Evolutionary conservation across 768 basidiomycete genomes (phyloP), one percentile per base, ranked within the genome.

Genomic region (Cystobasidium tubakii): DNA sequence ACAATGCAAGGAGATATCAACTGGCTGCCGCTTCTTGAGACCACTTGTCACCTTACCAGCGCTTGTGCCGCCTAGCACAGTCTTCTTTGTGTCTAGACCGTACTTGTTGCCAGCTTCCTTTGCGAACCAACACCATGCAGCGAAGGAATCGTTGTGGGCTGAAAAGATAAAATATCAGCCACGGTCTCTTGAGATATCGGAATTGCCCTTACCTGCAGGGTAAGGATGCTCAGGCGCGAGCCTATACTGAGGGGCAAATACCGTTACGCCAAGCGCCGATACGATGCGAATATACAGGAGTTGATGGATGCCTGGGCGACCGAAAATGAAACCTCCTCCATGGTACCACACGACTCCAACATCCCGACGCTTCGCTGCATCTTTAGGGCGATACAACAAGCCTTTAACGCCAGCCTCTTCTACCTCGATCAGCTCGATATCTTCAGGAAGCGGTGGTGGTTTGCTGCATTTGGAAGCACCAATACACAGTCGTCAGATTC

Each of bases 121-220:
- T 9, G 29, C 29, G 29, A 60, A 60, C 57, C 57, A 60, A 6
- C 13, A 12, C 57, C 57, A 60, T 27, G 57, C 57, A 27, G 4
- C 57, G 33, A 60, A 60, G 13, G 57, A 9, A 31, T 60, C 57
- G 29, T 60, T 21, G 29, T 60, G 57, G 13, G 57, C 57, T 60
- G 29, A 25, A 12, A 15, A 60, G 27, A 6, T 9, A 12, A 9
- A 60, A 6, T 29, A 31, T 60, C 53, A 54, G 21, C n/a, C n/a
- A n/a, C n/a, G n/a, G n/a, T n/a, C n/a, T n/a, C n/a, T n/a, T n/a
- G n/a, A n/a, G n/a, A n/a, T n/a, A n/a, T n/a, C n/a, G n/a, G n/a
- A n/a, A n/a, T n/a, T n/a, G n/a, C n/a, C n/a, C 25, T 29, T 60
- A 60, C 57, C 57, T 60, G 57, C 57, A 60, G 57, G 57, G 33